Percentiles rank a stretch among this genome's conserved stretches.
These are phyloP conservation scores for Gossypium arboreum DNA, from an alignment of 345 rosid species.

Conservation along the genomic window DNA sequence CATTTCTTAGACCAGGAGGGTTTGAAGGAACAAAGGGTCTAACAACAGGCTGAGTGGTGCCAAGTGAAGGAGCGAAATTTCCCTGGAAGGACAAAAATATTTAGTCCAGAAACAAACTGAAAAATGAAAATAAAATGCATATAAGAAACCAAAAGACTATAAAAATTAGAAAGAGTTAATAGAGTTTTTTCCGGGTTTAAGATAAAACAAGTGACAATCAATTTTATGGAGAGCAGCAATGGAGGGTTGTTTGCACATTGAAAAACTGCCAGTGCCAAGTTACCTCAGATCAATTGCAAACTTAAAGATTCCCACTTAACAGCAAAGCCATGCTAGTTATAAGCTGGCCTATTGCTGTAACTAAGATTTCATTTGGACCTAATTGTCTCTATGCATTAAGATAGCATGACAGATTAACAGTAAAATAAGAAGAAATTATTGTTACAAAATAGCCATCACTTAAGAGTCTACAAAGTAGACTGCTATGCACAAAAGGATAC, in stretches of 20 bases:
- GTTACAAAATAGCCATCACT: not conserved
- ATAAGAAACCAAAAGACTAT: not conserved
- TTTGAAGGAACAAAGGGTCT: conserved; percentile 85
- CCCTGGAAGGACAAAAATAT: conserved; percentile 36
- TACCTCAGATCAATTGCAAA: not conserved
- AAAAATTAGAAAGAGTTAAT: not conserved
- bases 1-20: conserved; percentile 70
- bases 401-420: not conserved
- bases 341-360: not conserved
- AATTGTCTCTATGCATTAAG: not conserved
- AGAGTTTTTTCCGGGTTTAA: not conserved
- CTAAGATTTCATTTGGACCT: not conserved
- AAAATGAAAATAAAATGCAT: not conserved
- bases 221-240: too few species aligned
- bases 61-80: conserved; percentile 47
- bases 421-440: not conserved
- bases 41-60: conserved; percentile 45
- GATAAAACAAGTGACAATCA: not conserved
- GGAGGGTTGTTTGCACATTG: not conserved
- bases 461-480: not conserved
- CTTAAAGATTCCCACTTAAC: not conserved
- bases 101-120: not conserved
- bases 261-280: not conserved
- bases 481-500: not conserved
- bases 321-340: not conserved